These are phyloP conservation scores for Ceratocystis harringtonii DNA, from an alignment of 2,329 filamentous ascomycete species.

Conservation along the genomic window DNA sequence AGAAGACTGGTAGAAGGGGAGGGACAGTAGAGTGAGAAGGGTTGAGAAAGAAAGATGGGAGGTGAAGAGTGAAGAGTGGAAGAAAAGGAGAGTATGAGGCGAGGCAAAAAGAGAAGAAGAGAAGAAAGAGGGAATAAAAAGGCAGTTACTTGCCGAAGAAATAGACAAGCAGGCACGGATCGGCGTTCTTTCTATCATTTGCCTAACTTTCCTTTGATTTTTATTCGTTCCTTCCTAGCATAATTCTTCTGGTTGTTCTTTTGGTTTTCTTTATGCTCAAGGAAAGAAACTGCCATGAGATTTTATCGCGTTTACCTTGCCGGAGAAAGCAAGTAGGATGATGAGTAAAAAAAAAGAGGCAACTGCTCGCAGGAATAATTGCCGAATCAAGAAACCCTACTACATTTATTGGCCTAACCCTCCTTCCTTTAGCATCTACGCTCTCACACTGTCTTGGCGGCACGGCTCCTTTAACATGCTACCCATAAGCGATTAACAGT, in stretches of 20 bases:
- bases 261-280: not conserved
- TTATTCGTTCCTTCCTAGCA: not conserved
- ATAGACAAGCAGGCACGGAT: not conserved
- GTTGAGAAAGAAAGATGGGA: no score
- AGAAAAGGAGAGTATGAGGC: no score
- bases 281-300: not conserved
- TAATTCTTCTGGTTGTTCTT: not conserved
- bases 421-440: not conserved
- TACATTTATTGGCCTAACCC: not conserved
- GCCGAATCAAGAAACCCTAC: not conserved
- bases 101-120: not conserved
- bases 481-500: no score
- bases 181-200: not conserved
- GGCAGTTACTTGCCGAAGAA: not conserved
- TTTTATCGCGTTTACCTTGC: no score
- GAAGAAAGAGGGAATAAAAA: not conserved
- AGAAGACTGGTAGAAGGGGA: no score
- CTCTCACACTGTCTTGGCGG: not conserved
- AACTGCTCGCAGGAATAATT: not conserved
- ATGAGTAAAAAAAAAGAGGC: not conserved
- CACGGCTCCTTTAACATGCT: no score
- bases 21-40: no score
- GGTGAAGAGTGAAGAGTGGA: no score
- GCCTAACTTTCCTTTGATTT: not conserved
- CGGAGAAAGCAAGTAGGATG: not conserved